phyloP scores from a whole-genome alignment of 2,329 filamentous ascomycete genomes.

The Cladophialophora exuberans region DNA sequence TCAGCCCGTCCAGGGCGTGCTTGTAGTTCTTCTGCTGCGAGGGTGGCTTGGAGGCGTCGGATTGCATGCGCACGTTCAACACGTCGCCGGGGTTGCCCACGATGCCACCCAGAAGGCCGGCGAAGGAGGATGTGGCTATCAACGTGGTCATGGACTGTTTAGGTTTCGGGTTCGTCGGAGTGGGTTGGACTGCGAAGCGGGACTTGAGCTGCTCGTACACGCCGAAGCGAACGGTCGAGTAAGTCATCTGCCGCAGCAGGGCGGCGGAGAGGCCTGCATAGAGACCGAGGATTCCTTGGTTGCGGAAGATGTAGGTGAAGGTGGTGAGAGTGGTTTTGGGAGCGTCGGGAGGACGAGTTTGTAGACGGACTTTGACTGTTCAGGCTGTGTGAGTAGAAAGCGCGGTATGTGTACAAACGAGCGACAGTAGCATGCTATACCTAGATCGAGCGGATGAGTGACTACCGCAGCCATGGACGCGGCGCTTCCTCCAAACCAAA shows the following conservation, averaged over 20 bases:
- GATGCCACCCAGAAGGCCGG: slow-evolving; percentile 86
- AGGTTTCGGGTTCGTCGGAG: slow-evolving; percentile 42
- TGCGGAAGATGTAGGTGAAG: slow-evolving; percentile 76
- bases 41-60: slow-evolving; percentile 76
- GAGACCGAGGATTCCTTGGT: slow-evolving; percentile 76
- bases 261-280: slow-evolving; percentile 93
- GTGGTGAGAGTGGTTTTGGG: slow-evolving; percentile 84
- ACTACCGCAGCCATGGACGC: slow-evolving; percentile 89
- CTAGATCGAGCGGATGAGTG: slow-evolving; percentile 89
- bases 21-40: slow-evolving; percentile 83
- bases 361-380: slow-evolving; percentile 77
- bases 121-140: slow-evolving; percentile 77
- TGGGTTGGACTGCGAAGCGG: slow-evolving; percentile 57
- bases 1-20: slow-evolving; percentile 82
- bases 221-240: slow-evolving; percentile 94
- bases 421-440: slow-evolving; percentile 53
- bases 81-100: slow-evolving; percentile 95
- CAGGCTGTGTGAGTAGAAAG: slow-evolving; percentile 6
- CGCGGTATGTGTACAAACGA: not conserved
- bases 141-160: slow-evolving; percentile 69
- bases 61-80: slow-evolving; percentile 97
- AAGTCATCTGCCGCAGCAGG: slow-evolving; percentile 89
- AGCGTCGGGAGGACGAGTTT: slow-evolving; percentile 76
- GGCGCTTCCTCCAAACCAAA: slow-evolving; percentile 96
- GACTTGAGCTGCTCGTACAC: slow-evolving; percentile 93